phyloP scores from a whole-genome alignment of 2,329 filamentous ascomycete species.

The Orbilia javanica region DNA sequence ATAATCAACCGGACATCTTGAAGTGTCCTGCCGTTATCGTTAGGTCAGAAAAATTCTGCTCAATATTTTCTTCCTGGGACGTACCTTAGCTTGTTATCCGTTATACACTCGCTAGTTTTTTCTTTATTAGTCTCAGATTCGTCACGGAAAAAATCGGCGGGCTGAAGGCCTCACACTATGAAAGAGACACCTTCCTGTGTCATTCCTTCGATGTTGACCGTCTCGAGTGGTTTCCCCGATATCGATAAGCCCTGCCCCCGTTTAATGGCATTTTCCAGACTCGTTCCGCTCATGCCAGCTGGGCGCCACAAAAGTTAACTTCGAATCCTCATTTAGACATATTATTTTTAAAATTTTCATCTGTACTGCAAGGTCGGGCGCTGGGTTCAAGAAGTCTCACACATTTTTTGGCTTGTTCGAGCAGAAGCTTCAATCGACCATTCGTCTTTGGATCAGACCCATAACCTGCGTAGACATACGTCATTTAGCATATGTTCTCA shows the following conservation, averaged over 20 bases:
- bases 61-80: conserved; percentile 31
- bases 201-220: conserved; percentile 82
- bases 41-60: conserved; percentile 80
- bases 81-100: conserved; percentile 61
- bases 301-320: neutral
- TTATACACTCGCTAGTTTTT: conserved; percentile 59
- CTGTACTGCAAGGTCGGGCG: neutral
- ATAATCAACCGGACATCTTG: conserved; percentile 79
- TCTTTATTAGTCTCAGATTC: conserved; percentile 34
- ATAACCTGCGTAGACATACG: conserved; percentile 29
- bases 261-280: conserved; percentile 87
- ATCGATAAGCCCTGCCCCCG: conserved; percentile 86
- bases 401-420: conserved; percentile 52
- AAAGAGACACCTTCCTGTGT: conserved; percentile 79
- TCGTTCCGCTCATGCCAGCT: conserved; percentile 83
- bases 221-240: conserved; percentile 81
- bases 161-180: conserved; percentile 70
- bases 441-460: conserved; percentile 55
- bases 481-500: conserved; percentile 71
- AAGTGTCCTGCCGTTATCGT: conserved; percentile 79
- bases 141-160: neutral
- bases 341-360: neutral
- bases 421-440: conserved; percentile 31
- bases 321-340: too few species aligned
- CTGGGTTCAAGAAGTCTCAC: conserved; percentile 29